Conservation (phyloP, 257 asterid species). For the Plantago elongata region DNA sequence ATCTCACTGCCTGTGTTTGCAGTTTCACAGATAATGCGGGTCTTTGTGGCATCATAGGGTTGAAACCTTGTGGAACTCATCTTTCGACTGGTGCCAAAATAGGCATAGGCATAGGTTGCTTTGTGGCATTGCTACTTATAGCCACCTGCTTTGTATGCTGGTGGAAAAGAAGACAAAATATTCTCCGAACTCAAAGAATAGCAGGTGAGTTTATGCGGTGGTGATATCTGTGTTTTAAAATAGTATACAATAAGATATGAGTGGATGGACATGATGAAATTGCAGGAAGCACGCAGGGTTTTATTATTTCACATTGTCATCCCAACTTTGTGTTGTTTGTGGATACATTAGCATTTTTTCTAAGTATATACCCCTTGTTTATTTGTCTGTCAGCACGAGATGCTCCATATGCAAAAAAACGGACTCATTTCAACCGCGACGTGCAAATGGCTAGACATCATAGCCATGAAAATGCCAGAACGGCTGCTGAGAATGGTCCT, state of each 20-base stretch:
- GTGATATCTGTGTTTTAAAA: no score
- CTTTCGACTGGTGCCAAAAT: constrained; percentile 71
- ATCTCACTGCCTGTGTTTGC: constrained; percentile 27
- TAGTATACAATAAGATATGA: no score
- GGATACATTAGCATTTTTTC: not conserved
- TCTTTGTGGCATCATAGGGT: constrained; percentile 92
- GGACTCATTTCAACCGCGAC: constrained; percentile 69
- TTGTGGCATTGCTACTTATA: constrained; percentile 46
- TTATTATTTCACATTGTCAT: no score
- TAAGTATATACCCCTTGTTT: constrained; percentile 1
- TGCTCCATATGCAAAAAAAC: constrained; percentile 89
- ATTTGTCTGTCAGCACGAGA: constrained; percentile 59
- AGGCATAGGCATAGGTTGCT: constrained; percentile 61
- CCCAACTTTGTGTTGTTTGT: no score
- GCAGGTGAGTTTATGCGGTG: constrained; percentile 48
- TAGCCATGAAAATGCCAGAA: constrained; percentile 58
- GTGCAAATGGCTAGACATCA: constrained; percentile 75
- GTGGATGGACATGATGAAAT: no score
- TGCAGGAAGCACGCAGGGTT: no score
- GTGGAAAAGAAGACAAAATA: constrained; percentile 94
- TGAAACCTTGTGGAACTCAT: constrained; percentile 72
- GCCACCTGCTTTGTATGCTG: constrained; percentile 71
- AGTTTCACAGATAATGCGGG: constrained; percentile 96
- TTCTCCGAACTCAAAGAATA: constrained; percentile 82
- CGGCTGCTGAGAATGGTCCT: constrained; percentile 81